A percentile compares a stretch with the other conserved stretches of the same genome.
These are phyloP conservation scores for Kwoniella shivajii DNA, from an alignment of 1,284 basidiomycete species.

Conservation along the genomic window DNA sequence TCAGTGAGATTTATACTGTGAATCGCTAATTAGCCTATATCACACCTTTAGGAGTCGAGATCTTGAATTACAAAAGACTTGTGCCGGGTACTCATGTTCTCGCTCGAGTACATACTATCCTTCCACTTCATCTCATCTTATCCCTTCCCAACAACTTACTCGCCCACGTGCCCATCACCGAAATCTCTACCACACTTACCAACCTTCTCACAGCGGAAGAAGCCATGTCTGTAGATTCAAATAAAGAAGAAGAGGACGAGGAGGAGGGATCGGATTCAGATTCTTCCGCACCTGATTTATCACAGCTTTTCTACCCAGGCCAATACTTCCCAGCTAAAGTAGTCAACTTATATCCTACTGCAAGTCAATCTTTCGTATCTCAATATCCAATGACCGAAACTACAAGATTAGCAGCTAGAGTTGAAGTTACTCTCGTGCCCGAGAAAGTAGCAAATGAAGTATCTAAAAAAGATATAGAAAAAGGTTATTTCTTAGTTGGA, in stretches of 20 bases:
- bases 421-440: slow-evolving; percentile 87
- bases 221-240: slow-evolving; percentile 56
- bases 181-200: slow-evolving; percentile 85
- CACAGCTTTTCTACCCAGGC: slow-evolving; percentile 76
- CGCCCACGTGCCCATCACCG: slow-evolving; percentile 92
- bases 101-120: slow-evolving; percentile 80
- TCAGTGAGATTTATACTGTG: no score
- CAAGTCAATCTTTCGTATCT: slow-evolving; percentile 47
- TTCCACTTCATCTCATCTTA: slow-evolving; percentile 86
- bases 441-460: slow-evolving; percentile 83
- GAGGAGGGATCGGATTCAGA: slow-evolving; percentile 55
- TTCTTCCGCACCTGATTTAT: slow-evolving; percentile 67
- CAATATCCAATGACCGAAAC: slow-evolving; percentile 54
- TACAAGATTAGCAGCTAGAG: slow-evolving; percentile 57
- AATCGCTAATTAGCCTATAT: not conserved
- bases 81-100: slow-evolving; percentile 82
- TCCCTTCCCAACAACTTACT: slow-evolving; percentile 94
- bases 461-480: slow-evolving; percentile 72
- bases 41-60: slow-evolving; percentile 66
- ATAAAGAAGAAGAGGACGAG: slow-evolving; percentile 61
- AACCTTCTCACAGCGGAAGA: slow-evolving; percentile 57
- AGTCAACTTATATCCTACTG: slow-evolving; percentile 50
- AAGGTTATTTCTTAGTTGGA: slow-evolving; percentile 76
- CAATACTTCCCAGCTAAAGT: slow-evolving; percentile 86
- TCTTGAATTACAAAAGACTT: slow-evolving; percentile 94